Evolutionary conservation across 2,329 filamentous ascomycete genomes (phyloP).

Genomic region (Biscogniauxia mediterranea): DNA sequence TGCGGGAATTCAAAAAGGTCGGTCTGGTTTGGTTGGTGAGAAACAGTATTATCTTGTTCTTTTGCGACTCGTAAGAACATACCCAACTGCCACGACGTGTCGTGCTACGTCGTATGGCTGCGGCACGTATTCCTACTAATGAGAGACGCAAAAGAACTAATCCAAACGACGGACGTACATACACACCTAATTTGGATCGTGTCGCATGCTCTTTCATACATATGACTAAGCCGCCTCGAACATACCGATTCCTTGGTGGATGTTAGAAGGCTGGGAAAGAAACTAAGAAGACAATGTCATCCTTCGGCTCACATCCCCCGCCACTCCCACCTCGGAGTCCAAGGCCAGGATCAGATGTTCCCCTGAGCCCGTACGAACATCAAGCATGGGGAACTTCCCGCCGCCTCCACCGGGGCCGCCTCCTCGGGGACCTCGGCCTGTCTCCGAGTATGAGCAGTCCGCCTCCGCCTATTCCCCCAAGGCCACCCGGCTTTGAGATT

Average conservation of each 20-base stretch:
- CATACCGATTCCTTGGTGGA: not conserved
- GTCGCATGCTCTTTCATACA: not conserved
- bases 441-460: not conserved
- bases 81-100: not conserved
- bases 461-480: constrained; percentile 20
- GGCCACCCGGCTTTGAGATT: constrained; percentile 16
- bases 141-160: no score
- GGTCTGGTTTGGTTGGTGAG: not conserved
- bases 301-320: constrained; percentile 11
- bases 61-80: not conserved
- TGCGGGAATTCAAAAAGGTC: not conserved
- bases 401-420: constrained; percentile 15
- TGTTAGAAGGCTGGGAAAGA: not conserved
- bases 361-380: constrained; percentile 3
- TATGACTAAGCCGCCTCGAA: not conserved
- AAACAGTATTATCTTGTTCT: not conserved
- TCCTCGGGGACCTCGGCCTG: constrained; percentile 7
- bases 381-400: constrained; percentile 10
- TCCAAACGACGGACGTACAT: no score
- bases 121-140: no score
- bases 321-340: constrained; percentile 22
- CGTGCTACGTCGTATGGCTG: not conserved
- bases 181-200: no score
- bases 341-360: constrained; percentile 10
- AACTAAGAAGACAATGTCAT: constrained; percentile 11